A percentile compares a stretch with the other conserved stretches of the same genome.
Evolutionary conservation across 2,329 filamentous ascomycete species (phyloP).

Genomic region (Colletotrichum musae): DNA sequence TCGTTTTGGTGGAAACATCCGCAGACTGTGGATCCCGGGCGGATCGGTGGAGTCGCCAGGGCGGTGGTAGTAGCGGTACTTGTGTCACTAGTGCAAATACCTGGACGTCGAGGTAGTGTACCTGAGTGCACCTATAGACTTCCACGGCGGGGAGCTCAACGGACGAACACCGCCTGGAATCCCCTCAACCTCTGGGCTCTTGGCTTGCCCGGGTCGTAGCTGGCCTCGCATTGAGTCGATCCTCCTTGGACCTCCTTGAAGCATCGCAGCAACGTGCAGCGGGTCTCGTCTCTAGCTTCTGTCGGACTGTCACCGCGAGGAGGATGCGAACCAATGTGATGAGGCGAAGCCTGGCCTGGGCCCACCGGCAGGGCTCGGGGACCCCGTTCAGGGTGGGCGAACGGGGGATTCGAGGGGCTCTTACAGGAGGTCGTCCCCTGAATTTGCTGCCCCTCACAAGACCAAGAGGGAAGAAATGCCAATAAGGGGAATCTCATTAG

Average conservation of each 20-base stretch:
- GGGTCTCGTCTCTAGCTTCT: slow-evolving; percentile 9
- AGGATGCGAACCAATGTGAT: neutral
- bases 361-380: slow-evolving; percentile 29
- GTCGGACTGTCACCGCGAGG: neutral
- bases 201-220: neutral
- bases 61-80: neutral
- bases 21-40: slow-evolving; percentile 16
- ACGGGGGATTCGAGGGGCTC: slow-evolving; percentile 24
- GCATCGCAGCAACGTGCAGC: neutral
- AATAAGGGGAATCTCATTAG: slow-evolving; percentile 4
- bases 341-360: slow-evolving; percentile 31
- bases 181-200: neutral
- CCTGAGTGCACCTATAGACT: neutral
- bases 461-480: slow-evolving; percentile 1
- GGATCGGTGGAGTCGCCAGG: neutral
- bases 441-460: slow-evolving; percentile 16
- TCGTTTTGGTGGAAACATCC: slow-evolving; percentile 15
- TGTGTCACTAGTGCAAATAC: too few relatives aligned
- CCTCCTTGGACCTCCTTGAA: slow-evolving; percentile 10
- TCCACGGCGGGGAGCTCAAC: neutral
- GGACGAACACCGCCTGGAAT: neutral
- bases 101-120: too few relatives aligned
- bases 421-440: slow-evolving; percentile 26
- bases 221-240: slow-evolving; percentile 12
- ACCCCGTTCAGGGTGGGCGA: slow-evolving; percentile 4